Percentiles rank a stretch among this genome's conserved stretches.
These are phyloP conservation scores for Coemansia sp. DNA, from an alignment of 192 early-diverging fungal genomes.

Conservation along the genomic window DNA sequence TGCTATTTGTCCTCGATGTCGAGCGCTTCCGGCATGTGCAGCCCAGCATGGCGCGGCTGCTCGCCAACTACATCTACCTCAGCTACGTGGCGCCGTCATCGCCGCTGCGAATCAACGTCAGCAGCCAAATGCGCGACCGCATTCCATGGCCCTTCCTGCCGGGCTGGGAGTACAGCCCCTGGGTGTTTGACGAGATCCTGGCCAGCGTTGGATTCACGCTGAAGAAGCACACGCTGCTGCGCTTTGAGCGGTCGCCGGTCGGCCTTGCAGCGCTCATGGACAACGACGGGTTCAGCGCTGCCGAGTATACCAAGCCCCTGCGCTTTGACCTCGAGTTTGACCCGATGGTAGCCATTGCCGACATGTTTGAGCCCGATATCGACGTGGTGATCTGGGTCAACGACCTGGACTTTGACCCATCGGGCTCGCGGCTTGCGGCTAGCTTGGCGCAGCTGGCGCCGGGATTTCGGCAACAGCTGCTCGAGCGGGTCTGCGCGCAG, in stretches of 20 bases:
- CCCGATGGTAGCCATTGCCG: slow-evolving; percentile 48
- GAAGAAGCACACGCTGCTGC: slow-evolving; percentile 72
- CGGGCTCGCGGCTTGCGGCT: slow-evolving; percentile 22
- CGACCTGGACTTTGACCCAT: slow-evolving; percentile 36
- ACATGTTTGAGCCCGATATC: slow-evolving; percentile 48
- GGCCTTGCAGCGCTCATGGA: slow-evolving; percentile 41
- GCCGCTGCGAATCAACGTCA: slow-evolving; percentile 75
- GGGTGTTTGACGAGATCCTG: slow-evolving; percentile 82
- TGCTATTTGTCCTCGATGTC: slow-evolving; percentile 85
- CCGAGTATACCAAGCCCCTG: slow-evolving; percentile 36
- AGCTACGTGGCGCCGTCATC: slow-evolving; percentile 70
- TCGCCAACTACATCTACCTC: slow-evolving; percentile 75
- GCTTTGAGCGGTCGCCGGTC: slow-evolving; percentile 67
- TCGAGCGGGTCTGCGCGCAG: slow-evolving; percentile 48
- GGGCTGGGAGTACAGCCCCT: slow-evolving; percentile 60
- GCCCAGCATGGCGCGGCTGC: slow-evolving; percentile 55
- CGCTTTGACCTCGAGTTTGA: slow-evolving; percentile 30
- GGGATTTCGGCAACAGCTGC: slow-evolving; percentile 47
- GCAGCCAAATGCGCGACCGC: slow-evolving; percentile 70
- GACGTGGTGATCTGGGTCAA: slow-evolving; percentile 59
- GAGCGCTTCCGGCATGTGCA: slow-evolving; percentile 69
- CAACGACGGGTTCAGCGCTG: slow-evolving; percentile 4
- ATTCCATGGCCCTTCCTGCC: slow-evolving; percentile 71
- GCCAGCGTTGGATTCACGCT: slow-evolving; percentile 75
- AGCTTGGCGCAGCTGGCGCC: slow-evolving; percentile 28